These are phyloP conservation scores for Suillus lakei DNA, from an alignment of 768 basidiomycete genomes.

Conservation along the genomic window DNA sequence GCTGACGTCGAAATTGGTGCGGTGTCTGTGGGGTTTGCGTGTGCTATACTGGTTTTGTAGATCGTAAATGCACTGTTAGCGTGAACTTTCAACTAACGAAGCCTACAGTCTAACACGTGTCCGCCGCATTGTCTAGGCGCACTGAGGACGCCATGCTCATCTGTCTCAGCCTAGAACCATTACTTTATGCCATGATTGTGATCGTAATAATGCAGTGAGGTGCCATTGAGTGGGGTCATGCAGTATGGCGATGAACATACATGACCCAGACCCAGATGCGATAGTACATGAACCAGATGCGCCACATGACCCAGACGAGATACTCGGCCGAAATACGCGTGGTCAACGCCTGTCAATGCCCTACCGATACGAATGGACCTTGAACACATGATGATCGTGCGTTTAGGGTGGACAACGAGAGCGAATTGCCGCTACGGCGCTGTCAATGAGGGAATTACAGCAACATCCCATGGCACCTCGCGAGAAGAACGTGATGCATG, in stretches of 20 bases:
- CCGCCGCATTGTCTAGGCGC: neutral
- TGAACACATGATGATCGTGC: neutral
- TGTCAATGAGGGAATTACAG: neutral
- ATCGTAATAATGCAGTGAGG: neutral
- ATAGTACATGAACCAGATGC: neutral
- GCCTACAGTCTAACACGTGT: conserved; percentile 5
- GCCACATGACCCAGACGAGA: neutral
- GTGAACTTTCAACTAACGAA: neutral
- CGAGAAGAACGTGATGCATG: neutral
- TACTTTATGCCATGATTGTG: neutral
- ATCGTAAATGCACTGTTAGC: neutral
- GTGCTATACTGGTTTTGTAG: conserved; percentile 3
- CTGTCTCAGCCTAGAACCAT: neutral
- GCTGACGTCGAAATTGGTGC: neutral
- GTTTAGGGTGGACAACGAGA: conserved; percentile 1
- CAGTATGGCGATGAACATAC: neutral
- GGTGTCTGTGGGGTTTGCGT: neutral
- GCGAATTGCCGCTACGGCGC: neutral
- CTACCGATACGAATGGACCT: neutral
- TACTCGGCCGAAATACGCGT: neutral
- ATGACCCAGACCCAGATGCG: too few species aligned
- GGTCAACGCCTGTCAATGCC: neutral
- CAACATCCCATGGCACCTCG: neutral
- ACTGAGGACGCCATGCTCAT: neutral
- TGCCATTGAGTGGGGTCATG: neutral